Evolutionary conservation across 225 moss, liverwort and hornwort species (phyloP), one percentile per base, ranked within the genome.

Genomic region (Asterella californica): DNA sequence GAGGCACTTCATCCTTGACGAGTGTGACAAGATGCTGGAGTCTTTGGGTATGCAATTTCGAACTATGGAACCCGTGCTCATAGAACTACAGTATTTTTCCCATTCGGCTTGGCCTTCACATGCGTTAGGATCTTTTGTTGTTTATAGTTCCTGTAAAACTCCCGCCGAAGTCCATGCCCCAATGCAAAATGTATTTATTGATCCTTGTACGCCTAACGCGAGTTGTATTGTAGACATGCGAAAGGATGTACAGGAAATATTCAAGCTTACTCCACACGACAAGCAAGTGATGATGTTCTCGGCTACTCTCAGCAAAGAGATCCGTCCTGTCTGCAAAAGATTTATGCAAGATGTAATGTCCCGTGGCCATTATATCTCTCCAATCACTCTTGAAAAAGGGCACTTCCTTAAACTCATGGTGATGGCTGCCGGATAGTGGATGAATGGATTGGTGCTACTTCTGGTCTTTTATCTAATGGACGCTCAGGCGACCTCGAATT

Each of bases 241-340:
- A 81, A 94, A 94, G 89, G 94, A 96, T 80, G 92, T 93, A 76
- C 96, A 96, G 87, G 96, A 96, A 80, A 96, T 96, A 61, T 96
- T 96, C 88, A 96, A 96, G 87, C 77, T 96, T 66, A 96, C 96
- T 38, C 96, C 96, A 7, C 96, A 96, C 79, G 96, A 96, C 87
- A 96, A 96, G 83, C 96, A 96, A 96, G 96, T 96, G 18, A 96
- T 96, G 96, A 96, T 96, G 96, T 96, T 96, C 70, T 96, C 94
- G 78, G 96, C 96, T 17, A 96, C 96, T 24, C 82, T 96, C 78
- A 96, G 96, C 92, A 96, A 94, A 83, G 96, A 96, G 81, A 96
- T 96, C 79, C 94, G 96, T 18, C 96, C 96, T 45, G 96, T 96
- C 87, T 94, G 94, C 91, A 96, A 96, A 72, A 90, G 96, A 84